A percentile compares a stretch with the other conserved stretches of the same genome.
phyloP scores from a whole-genome alignment of 2,329 filamentous ascomycete genomes.

The Plenodomus lindquistii region DNA sequence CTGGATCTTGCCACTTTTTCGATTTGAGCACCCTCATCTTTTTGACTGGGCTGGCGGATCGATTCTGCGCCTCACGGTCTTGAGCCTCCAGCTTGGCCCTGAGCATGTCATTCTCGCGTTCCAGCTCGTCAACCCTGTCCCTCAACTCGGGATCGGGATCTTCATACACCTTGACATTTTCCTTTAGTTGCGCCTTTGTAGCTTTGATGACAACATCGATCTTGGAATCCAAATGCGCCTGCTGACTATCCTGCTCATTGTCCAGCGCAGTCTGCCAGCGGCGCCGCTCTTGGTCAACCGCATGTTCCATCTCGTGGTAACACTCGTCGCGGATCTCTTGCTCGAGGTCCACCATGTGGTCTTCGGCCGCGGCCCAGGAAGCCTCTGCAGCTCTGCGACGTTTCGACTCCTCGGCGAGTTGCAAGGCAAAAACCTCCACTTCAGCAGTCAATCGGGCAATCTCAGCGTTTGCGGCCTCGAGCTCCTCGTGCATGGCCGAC shows the following conservation, averaged over 20 bases:
- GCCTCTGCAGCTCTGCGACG: slow-evolving; percentile 73
- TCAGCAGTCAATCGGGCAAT: slow-evolving; percentile 79
- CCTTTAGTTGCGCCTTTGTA: slow-evolving; percentile 45
- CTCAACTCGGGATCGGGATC: slow-evolving; percentile 46
- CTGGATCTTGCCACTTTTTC: slow-evolving; percentile 52
- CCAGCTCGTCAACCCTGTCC: slow-evolving; percentile 45
- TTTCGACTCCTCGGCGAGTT: slow-evolving; percentile 71
- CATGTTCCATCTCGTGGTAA: slow-evolving; percentile 80
- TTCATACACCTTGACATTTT: slow-evolving; percentile 50
- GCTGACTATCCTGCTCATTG: slow-evolving; percentile 74
- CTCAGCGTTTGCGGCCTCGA: slow-evolving; percentile 80
- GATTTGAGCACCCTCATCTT: slow-evolving; percentile 56
- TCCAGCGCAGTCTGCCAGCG: slow-evolving; percentile 82
- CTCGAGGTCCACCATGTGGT: slow-evolving; percentile 74
- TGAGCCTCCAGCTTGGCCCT: slow-evolving; percentile 44
- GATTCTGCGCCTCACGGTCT: slow-evolving; percentile 45
- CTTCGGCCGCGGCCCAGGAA: slow-evolving; percentile 67
- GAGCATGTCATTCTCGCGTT: slow-evolving; percentile 50
- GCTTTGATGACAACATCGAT: slow-evolving; percentile 71
- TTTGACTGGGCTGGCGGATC: slow-evolving; percentile 51
- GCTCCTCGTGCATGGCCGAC: slow-evolving; percentile 60
- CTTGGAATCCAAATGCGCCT: slow-evolving; percentile 88
- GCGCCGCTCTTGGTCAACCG: slow-evolving; percentile 72
- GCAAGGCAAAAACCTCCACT: slow-evolving; percentile 72
- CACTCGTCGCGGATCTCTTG: slow-evolving; percentile 87